phyloP scores from a whole-genome alignment of 495 filamentous ascomycete species.

The Friedmanniomyces endolithicus region DNA sequence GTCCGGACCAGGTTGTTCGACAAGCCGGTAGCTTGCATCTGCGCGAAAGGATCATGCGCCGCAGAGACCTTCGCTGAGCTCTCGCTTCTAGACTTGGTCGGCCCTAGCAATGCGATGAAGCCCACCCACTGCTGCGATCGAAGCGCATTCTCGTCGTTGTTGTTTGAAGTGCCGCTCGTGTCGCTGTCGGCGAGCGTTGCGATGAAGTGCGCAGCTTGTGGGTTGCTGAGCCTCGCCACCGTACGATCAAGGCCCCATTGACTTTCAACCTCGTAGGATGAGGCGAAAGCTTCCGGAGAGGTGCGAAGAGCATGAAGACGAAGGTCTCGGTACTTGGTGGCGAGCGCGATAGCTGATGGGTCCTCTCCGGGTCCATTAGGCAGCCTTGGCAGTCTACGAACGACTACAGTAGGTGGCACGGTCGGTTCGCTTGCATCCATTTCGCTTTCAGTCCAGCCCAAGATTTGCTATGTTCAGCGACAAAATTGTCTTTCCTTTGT shows the following conservation, averaged over 20 bases:
- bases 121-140: slow-evolving; percentile 23
- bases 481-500: background rate
- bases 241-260: slow-evolving; percentile 34
- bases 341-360: slow-evolving; percentile 7
- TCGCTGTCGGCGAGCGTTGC: slow-evolving; percentile 19
- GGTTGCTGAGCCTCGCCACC: slow-evolving; percentile 36
- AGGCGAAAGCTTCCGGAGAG: slow-evolving; percentile 35
- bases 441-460: background rate
- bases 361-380: slow-evolving; percentile 3
- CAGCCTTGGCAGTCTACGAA: slow-evolving; percentile 7
- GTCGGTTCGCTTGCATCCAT: background rate
- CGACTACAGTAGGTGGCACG: background rate
- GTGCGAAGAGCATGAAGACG: slow-evolving; percentile 26
- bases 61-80: background rate
- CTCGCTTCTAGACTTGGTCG: slow-evolving; percentile 2
- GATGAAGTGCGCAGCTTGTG: slow-evolving; percentile 34
- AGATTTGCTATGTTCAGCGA: background rate
- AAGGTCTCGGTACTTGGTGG: slow-evolving; percentile 17
- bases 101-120: slow-evolving; percentile 25
- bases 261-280: slow-evolving; percentile 36
- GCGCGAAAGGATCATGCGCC: background rate
- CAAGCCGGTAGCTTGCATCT: background rate
- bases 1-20: background rate
- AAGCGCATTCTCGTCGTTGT: background rate
- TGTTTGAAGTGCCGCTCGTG: no score